phyloP scores from a whole-genome alignment of 805 yeast species.

The Zygosaccharomyces bisporus region DNA sequence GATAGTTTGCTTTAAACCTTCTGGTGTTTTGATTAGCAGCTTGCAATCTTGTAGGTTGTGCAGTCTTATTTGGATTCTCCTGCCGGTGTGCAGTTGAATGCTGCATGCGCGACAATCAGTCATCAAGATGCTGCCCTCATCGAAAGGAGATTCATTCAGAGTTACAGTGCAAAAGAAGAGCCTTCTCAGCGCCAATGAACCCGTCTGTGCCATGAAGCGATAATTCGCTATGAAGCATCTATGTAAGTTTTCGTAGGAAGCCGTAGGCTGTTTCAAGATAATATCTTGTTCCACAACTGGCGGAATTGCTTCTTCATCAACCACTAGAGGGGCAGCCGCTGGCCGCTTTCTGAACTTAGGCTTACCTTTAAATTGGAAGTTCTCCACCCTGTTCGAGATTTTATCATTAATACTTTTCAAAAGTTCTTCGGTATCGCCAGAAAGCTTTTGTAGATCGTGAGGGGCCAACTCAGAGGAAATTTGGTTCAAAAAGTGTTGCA shows the following conservation, averaged over 20 bases:
- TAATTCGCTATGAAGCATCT: slow-evolving; percentile 12
- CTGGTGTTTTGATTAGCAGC: slow-evolving; percentile 15
- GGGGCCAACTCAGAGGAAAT: slow-evolving; percentile 16
- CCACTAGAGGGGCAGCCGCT: not conserved
- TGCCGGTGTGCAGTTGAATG: slow-evolving; percentile 15
- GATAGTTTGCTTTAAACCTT: slow-evolving; percentile 19
- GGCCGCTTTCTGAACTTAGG: slow-evolving; percentile 1
- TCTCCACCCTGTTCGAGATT: slow-evolving; percentile 4
- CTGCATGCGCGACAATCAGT: slow-evolving; percentile 19
- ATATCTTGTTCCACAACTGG: slow-evolving; percentile 4
- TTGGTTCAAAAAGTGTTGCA: slow-evolving; percentile 14
- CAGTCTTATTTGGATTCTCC: slow-evolving; percentile 26
- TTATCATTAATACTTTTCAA: slow-evolving; percentile 14
- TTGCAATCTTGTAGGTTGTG: slow-evolving; percentile 25
- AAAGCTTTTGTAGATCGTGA: slow-evolving; percentile 21
- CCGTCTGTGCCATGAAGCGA: slow-evolving; percentile 7
- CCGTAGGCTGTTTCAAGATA: slow-evolving; percentile 3
- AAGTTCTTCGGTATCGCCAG: slow-evolving; percentile 16
- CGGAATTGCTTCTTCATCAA: not conserved
- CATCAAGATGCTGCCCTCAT: slow-evolving; percentile 27
- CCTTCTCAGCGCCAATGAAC: slow-evolving; percentile 22
- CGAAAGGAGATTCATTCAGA: slow-evolving; percentile 19
- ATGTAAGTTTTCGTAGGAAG: slow-evolving; percentile 15
- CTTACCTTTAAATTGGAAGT: slow-evolving; percentile 10
- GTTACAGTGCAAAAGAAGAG: slow-evolving; percentile 15